Evolutionary conservation across 805 yeast genomes (phyloP), one percentile per base, ranked within the genome.

Genomic region (Lipomyces orientalis): DNA sequence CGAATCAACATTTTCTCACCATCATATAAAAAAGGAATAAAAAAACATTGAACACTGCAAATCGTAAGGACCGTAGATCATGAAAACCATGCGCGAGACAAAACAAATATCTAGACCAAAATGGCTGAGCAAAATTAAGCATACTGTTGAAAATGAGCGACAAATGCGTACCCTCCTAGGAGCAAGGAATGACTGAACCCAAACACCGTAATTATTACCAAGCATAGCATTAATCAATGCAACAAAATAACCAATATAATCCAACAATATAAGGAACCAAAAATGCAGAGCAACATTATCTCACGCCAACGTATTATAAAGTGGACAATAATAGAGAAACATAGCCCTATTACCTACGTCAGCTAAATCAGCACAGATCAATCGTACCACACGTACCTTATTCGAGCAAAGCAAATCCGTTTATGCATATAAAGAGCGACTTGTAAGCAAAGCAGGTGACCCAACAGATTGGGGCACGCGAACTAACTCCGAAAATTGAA

Each of bases 381-480:
- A 43, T 16, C 6, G 19, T 4, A 16, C n/a, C 4, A 19, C 49
- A 43, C 49, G 4, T 43, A 43, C 49, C 49, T 43, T 43, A 43
- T 43, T 9, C 25, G 49, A n/a, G 22, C 6, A 51, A 58, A 46
- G 12, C 8, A 33, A 31, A 31, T 56, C 43, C 59, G 34, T 12
- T 33, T 2, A 56, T 56, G 43, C 59, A 56, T 19, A 33, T 22
- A 46, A 58, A 2, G 61, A 37, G 39, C 34, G 61, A 34, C 56
- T 58, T 9, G 56, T 9, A 46, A 58, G 14, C 59, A 34, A 58
- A 39, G 8, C 29, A 58, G 54, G 25, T 46, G 25, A 6, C 29
- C 19, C 19, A 16, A 22, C 35, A 49, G 19, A 14, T 43, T 7
- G 8, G 49, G 49, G 39, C n/a, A n/a, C n/a, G n/a, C 61, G 22